Conservation (phyloP, 2,329 filamentous ascomycete genomes). For the Calonectria montana region DNA sequence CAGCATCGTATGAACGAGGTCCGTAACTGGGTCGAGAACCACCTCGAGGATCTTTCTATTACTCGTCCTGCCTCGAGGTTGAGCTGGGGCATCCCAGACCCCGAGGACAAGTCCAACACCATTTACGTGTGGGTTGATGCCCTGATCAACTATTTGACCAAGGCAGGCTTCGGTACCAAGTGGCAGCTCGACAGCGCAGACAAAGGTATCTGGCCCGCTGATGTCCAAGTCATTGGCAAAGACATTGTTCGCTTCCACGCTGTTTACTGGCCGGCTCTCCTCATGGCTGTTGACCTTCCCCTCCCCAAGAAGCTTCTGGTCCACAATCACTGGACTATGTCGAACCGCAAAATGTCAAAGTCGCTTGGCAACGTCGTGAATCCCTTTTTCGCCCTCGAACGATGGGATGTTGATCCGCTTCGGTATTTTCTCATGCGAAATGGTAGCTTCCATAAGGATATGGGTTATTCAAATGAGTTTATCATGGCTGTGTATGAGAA, state of each 20-base stretch:
- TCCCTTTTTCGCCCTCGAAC: constrained; percentile 89
- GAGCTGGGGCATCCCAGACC: constrained; percentile 90
- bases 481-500: constrained; percentile 85
- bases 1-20: constrained; percentile 80
- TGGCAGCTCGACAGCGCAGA: constrained; percentile 75
- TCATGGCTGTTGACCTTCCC: constrained; percentile 87
- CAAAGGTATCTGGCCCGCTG: constrained; percentile 83
- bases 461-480: constrained; percentile 84
- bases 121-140: constrained; percentile 99
- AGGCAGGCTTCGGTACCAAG: constrained; percentile 74
- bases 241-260: constrained; percentile 97
- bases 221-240: constrained; percentile 94
- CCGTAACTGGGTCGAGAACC: constrained; percentile 78
- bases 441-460: constrained; percentile 80
- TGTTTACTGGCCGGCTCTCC: constrained; percentile 97
- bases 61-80: constrained; percentile 84
- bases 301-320: constrained; percentile 84
- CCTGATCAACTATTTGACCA: constrained; percentile 92
- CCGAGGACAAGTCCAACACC: constrained; percentile 85
- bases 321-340: constrained; percentile 96
- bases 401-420: constrained; percentile 88
- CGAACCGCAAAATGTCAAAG: constrained; percentile 95
- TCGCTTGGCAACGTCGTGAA: constrained; percentile 95
- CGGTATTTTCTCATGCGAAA: constrained; percentile 89
- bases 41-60: constrained; percentile 88